Percentiles rank a stretch among this genome's conserved stretches.
phyloP scores from a whole-genome alignment of 805 yeast genomes.

The Spathaspora arborariae region DNA sequence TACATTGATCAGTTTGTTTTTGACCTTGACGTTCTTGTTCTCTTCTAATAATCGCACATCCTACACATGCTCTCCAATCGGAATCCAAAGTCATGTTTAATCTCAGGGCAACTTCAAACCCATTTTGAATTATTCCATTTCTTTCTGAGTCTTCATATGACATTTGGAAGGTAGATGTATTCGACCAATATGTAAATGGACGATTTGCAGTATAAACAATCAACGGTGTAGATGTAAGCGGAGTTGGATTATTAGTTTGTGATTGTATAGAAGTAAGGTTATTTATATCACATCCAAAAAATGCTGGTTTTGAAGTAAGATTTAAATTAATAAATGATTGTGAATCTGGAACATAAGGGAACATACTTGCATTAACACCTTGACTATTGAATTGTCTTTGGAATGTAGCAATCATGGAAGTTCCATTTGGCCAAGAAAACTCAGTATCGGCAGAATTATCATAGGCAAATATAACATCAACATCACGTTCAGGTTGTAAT shows the following conservation, averaged over 20 bases:
- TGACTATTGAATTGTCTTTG: slow-evolving; percentile 33
- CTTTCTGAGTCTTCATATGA: slow-evolving; percentile 56
- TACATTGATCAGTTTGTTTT: slow-evolving; percentile 64
- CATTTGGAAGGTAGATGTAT: slow-evolving; percentile 70
- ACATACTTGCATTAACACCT: slow-evolving; percentile 53
- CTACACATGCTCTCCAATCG: slow-evolving; percentile 72
- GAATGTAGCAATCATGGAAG: slow-evolving; percentile 33
- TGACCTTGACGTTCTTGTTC: slow-evolving; percentile 64
- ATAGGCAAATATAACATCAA: slow-evolving; percentile 41
- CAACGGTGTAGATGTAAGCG: slow-evolving; percentile 45
- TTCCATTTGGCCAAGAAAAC: slow-evolving; percentile 42
- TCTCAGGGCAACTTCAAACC: slow-evolving; percentile 67
- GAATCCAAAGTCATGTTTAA: slow-evolving; percentile 62
- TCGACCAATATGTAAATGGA: slow-evolving; percentile 60
- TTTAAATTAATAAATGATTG: slow-evolving; percentile 58
- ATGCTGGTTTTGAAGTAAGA: slow-evolving; percentile 64
- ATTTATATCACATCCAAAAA: slow-evolving; percentile 76
- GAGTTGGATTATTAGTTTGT: slow-evolving; percentile 16
- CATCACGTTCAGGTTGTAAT: slow-evolving; percentile 29
- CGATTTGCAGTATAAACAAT: slow-evolving; percentile 73
- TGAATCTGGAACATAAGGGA: slow-evolving; percentile 77
- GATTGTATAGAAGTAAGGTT: slow-evolving; percentile 51
- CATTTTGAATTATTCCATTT: slow-evolving; percentile 61
- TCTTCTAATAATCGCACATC: slow-evolving; percentile 79
- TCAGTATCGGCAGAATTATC: slow-evolving; percentile 40